Evolutionary conservation across 768 basidiomycete genomes (phyloP).

Genomic region (Cyathus striatus): DNA sequence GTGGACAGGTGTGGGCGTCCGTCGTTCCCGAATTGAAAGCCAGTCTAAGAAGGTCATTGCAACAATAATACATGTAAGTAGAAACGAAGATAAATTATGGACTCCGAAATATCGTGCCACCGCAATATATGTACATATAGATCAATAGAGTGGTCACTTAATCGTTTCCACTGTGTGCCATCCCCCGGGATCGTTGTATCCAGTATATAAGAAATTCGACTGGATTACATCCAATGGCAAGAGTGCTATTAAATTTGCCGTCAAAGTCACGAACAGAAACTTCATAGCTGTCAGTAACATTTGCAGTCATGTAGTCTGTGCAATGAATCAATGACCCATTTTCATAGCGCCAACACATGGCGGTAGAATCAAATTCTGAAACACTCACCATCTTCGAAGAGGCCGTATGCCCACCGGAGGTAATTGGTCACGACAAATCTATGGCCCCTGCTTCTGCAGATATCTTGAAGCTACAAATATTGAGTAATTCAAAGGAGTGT

Average conservation of each 20-base stretch:
- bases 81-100: too few species aligned
- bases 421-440: slow-evolving; percentile 20
- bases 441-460: slow-evolving; percentile 13
- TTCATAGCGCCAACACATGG: too few species aligned
- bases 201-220: slow-evolving; percentile 15
- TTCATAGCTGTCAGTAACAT: slow-evolving; percentile 11
- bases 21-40: too few species aligned
- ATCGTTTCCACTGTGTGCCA: too few species aligned
- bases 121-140: too few species aligned
- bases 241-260: slow-evolving; percentile 4
- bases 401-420: slow-evolving; percentile 17
- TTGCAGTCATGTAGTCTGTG: slow-evolving; percentile 7
- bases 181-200: slow-evolving; percentile 4
- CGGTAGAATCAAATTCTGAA: background rate
- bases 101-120: too few species aligned
- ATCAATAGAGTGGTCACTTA: too few species aligned
- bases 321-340: background rate
- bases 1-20: too few species aligned
- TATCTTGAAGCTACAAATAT: slow-evolving; percentile 13
- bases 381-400: slow-evolving; percentile 12
- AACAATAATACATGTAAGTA: too few species aligned
- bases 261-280: slow-evolving; percentile 9
- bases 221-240: slow-evolving; percentile 7
- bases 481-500: too few species aligned
- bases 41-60: too few species aligned